Base-by-base conservation (phyloP, 2,329 filamentous ascomycete species). In the Didymella keratinophila region DNA sequence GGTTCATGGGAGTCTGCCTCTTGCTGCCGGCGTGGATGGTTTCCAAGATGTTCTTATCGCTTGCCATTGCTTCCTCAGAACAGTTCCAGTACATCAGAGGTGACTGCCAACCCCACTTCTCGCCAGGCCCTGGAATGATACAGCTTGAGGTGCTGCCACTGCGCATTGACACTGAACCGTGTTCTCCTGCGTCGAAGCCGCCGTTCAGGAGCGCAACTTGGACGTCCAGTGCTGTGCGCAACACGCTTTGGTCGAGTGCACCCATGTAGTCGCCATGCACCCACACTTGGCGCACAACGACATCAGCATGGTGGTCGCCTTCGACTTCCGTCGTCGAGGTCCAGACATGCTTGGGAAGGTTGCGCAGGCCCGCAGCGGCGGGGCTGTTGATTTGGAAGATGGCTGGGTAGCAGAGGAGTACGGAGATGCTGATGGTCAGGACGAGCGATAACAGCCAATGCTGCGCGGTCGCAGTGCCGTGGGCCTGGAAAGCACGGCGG, bases 231-330 rank as follows among this genome's bases (percentile, higher is more conserved):
- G 89, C 89, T 42, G 85, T 83, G 30, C 85, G 79, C 43, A 94
- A 79, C 11, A 93, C 83, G 7, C 87, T 80, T 50, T 82, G 82
- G 48, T 90, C 82, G 34, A 94, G 81, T 11, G 90, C 91, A 68
- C 87, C 83, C 88, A 93, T 93, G 71, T 93, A 93, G 73, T 85
- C 89, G 62, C 89, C 90, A 70, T 93, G 90, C 16, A 94, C 84
- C 91, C 91, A 94, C 55, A 92, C 84, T 56, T 91, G 91, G 65
- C 90, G 89, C 86, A 94, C 90, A 55, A 90, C 86, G n/a, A 94
- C 87, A 73, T 94, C 90, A 43, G 81, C 79, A 25, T 78, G 71
- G 4, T 78, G 76, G 52, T 80, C 80, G 46, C 84, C 84, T 34
- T 84, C 78, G 52, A 90, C 80, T 27, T 88, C 86, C 59, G 87